Evolutionary conservation across 805 yeast species (phyloP).

Genomic region (Ogataea naganishii): DNA sequence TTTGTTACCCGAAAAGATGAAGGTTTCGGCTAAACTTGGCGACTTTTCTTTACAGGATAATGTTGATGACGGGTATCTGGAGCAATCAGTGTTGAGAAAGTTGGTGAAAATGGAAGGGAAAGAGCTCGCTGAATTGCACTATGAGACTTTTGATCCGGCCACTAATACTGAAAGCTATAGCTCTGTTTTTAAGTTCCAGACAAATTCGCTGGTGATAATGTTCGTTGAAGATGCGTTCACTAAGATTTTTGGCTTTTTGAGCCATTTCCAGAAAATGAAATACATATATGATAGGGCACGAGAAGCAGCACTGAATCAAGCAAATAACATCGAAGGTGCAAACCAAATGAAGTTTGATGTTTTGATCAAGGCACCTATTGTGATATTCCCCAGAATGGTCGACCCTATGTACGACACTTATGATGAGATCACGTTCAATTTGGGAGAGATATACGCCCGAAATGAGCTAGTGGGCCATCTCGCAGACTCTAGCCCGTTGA

Average conservation of each 20-base stretch:
- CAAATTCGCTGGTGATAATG: slow-evolving; percentile 70
- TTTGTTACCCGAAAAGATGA: slow-evolving; percentile 70
- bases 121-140: slow-evolving; percentile 66
- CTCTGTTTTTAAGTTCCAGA: slow-evolving; percentile 50
- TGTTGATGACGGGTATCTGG: slow-evolving; percentile 50
- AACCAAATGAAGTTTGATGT: slow-evolving; percentile 64
- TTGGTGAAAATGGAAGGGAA: slow-evolving; percentile 77
- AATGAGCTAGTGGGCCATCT: slow-evolving; percentile 42
- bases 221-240: slow-evolving; percentile 77
- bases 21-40: slow-evolving; percentile 64
- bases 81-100: slow-evolving; percentile 51
- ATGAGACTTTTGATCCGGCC: slow-evolving; percentile 68
- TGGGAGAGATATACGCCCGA: slow-evolving; percentile 73
- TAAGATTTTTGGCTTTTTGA: slow-evolving; percentile 55
- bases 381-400: slow-evolving; percentile 62
- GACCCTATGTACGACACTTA: slow-evolving; percentile 31
- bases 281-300: slow-evolving; percentile 83
- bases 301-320: slow-evolving; percentile 80
- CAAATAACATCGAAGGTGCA: slow-evolving; percentile 47
- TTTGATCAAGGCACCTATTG: slow-evolving; percentile 68
- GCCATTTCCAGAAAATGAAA: slow-evolving; percentile 78
- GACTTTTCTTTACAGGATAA: slow-evolving; percentile 75
- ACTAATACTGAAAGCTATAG: slow-evolving; percentile 41
- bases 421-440: slow-evolving; percentile 59
- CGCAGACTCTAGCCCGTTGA: slow-evolving; percentile 14